phyloP scores from a whole-genome alignment of 805 yeast species.

The Tetrapisispora iriomotensis region DNA sequence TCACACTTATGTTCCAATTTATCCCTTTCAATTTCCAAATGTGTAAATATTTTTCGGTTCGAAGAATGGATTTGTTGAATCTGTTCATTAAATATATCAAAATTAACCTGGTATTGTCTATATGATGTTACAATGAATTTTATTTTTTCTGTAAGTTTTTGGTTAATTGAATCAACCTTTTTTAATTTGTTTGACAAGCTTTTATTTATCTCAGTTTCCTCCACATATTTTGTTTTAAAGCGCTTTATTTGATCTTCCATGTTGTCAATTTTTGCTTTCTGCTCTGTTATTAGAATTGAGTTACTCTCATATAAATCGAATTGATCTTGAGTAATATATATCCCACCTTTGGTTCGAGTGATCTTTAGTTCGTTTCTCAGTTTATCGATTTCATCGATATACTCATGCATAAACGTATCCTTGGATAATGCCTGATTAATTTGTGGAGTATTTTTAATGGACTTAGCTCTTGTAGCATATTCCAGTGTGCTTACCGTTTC shows the following conservation, averaged over 20 bases:
- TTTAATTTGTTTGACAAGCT: slow-evolving; percentile 14
- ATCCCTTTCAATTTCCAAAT: slow-evolving; percentile 10
- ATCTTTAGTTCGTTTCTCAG: slow-evolving; percentile 53
- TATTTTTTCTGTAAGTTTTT: neutral
- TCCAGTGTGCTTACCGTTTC: slow-evolving; percentile 76
- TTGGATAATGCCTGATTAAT: slow-evolving; percentile 45
- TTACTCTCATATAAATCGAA: slow-evolving; percentile 36
- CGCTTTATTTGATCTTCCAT: slow-evolving; percentile 39
- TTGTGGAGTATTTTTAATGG: slow-evolving; percentile 60
- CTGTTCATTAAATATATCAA: slow-evolving; percentile 8
- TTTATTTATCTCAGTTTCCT: slow-evolving; percentile 23
- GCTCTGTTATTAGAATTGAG: slow-evolving; percentile 40
- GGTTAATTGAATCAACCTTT: slow-evolving; percentile 7
- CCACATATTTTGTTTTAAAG: slow-evolving; percentile 34
- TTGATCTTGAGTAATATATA: slow-evolving; percentile 45
- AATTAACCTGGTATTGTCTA: slow-evolving; percentile 12
- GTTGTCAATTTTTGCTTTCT: slow-evolving; percentile 37
- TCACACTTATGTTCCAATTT: slow-evolving; percentile 10
- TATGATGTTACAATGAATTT: slow-evolving; percentile 8
- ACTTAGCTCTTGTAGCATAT: slow-evolving; percentile 75
- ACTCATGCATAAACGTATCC: slow-evolving; percentile 33
- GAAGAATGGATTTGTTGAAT: slow-evolving; percentile 12
- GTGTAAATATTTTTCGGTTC: slow-evolving; percentile 8
- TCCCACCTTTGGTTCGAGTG: slow-evolving; percentile 45
- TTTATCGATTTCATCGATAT: slow-evolving; percentile 44